phyloP scores from a whole-genome alignment of 345 rosid genomes.

The Populus nigra region DNA sequence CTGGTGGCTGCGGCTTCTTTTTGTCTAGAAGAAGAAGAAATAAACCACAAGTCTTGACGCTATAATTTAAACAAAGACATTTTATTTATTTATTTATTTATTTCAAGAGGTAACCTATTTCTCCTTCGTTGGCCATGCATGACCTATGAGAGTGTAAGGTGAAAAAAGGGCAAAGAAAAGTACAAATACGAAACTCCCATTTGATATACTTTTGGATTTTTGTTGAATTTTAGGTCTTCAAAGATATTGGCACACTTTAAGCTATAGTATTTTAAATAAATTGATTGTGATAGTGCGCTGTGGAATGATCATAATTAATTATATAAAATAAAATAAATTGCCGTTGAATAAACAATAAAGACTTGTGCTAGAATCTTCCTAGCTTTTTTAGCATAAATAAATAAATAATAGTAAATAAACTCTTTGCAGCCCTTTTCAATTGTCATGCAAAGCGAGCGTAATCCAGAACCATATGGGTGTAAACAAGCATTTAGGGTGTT shows the following conservation, averaged over 20 bases:
- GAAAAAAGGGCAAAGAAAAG: not conserved
- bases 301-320: too few species aligned
- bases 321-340: too few species aligned
- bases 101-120: not conserved
- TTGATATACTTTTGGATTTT: too few species aligned
- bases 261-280: not conserved
- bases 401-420: too few species aligned
- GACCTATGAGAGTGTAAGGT: not conserved
- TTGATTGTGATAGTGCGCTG: too few species aligned
- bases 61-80: not conserved
- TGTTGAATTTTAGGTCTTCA: not conserved
- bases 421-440: too few species aligned
- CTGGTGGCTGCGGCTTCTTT: not conserved
- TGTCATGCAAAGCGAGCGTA: too few species aligned
- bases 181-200: not conserved
- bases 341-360: too few species aligned
- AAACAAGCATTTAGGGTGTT: too few species aligned
- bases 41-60: not conserved
- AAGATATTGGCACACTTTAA: not conserved
- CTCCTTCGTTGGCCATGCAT: not conserved
- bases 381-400: too few species aligned
- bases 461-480: too few species aligned
- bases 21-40: not conserved
- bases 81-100: not conserved
- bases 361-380: too few species aligned